A percentile compares a stretch with the other conserved stretches of the same genome.
Conservation (phyloP, 2,329 filamentous ascomycete genomes). For the Ceratocystiopsis minuta region DNA sequence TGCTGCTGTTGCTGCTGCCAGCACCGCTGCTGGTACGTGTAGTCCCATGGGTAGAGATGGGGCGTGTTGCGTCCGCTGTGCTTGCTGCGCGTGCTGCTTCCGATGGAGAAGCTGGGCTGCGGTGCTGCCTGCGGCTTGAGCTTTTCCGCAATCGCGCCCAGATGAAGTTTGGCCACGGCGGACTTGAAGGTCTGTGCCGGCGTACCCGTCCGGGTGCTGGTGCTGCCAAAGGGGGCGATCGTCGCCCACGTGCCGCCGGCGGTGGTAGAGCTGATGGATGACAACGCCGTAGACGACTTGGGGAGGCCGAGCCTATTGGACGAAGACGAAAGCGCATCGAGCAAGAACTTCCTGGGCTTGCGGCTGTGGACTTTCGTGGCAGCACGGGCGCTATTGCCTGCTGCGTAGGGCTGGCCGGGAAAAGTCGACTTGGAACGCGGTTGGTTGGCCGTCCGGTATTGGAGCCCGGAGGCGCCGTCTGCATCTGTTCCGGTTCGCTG, state of each 20-base stretch:
- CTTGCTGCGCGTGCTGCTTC: neutral
- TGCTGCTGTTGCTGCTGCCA: too few species aligned
- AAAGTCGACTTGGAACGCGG: too few species aligned
- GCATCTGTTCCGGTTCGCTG: neutral
- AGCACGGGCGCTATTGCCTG: too few species aligned
- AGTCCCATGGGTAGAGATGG: slow-evolving; percentile 12
- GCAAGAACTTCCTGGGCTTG: neutral
- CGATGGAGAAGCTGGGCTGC: neutral
- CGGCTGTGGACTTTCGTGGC: too few species aligned
- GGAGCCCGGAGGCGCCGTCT: too few species aligned
- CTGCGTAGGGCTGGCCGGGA: too few species aligned
- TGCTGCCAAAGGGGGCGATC: slow-evolving; percentile 2
- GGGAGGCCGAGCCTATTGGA: neutral
- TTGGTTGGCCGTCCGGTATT: too few species aligned
- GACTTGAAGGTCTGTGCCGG: neutral
- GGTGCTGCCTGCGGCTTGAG: neutral
- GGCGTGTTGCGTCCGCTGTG: slow-evolving; percentile 2
- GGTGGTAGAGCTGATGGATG: neutral
- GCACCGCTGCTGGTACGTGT: slow-evolving; percentile 3
- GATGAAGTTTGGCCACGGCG: slow-evolving; percentile 3
- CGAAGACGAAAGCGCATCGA: neutral
- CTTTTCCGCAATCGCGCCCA: slow-evolving; percentile 1
- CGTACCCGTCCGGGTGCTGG: neutral
- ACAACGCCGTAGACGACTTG: too few species aligned
- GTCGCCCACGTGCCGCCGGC: slow-evolving; percentile 2